Evolutionary conservation across 768 basidiomycete genomes (phyloP).

Genomic region (Mycena indigotica): DNA sequence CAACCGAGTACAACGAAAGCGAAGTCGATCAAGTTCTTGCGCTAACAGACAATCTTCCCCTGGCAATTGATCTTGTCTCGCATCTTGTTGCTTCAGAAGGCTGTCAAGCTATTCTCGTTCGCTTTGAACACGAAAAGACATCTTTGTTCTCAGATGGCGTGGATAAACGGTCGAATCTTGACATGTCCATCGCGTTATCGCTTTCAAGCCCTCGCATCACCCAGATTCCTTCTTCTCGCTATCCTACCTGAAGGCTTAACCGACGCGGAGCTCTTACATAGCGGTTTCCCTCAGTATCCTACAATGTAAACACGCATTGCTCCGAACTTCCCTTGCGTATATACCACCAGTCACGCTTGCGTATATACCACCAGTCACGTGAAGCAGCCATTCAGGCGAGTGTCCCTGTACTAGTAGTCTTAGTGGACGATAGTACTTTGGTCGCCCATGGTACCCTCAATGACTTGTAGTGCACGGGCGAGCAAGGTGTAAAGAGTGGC

Average conservation of each 20-base stretch:
- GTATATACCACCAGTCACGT: too few relatives aligned
- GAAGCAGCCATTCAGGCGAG: too few relatives aligned
- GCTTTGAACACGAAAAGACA: slow-evolving; percentile 9
- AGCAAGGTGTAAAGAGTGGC: too few relatives aligned
- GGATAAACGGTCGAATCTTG: slow-evolving; percentile 5
- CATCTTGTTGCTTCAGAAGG: slow-evolving; percentile 7
- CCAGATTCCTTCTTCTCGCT: slow-evolving; percentile 4
- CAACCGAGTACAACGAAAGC: not conserved
- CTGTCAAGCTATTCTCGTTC: not conserved
- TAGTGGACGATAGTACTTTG: too few relatives aligned
- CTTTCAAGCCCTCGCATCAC: slow-evolving; percentile 5
- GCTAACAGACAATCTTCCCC: slow-evolving; percentile 9
- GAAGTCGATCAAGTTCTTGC: slow-evolving; percentile 1
- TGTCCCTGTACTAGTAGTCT: too few relatives aligned
- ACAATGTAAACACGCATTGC: not conserved
- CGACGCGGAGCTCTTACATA: slow-evolving; percentile 5
- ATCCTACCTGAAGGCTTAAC: slow-evolving; percentile 10
- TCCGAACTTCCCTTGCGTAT: slow-evolving; percentile 5
- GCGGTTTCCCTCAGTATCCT: slow-evolving; percentile 3
- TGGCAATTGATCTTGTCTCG: slow-evolving; percentile 6
- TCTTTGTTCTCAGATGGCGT: slow-evolving; percentile 1
- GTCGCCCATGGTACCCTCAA: too few relatives aligned
- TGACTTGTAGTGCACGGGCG: too few relatives aligned
- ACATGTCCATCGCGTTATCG: slow-evolving; percentile 8
- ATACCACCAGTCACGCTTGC: not conserved